These are phyloP conservation scores for Barnettozyma populi DNA, from an alignment of 805 yeast genomes.

Conservation along the genomic window DNA sequence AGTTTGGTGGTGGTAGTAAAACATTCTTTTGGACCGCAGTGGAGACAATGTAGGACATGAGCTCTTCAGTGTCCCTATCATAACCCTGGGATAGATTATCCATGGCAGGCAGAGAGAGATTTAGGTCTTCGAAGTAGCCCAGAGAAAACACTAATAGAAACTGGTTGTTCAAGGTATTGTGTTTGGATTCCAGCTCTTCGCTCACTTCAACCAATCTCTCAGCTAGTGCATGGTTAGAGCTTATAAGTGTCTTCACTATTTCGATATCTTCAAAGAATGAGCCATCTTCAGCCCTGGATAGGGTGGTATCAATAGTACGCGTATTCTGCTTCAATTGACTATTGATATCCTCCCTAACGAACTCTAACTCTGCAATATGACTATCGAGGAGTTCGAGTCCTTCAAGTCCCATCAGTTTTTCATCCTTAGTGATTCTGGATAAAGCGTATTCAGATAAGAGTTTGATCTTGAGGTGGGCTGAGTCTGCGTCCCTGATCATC, in stretches of 20 bases:
- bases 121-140: conserved; percentile 19
- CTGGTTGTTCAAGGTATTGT: conserved; percentile 13
- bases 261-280: conserved; percentile 2
- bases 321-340: conserved; percentile 15
- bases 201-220: conserved; percentile 8
- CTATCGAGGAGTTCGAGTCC: conserved; percentile 10
- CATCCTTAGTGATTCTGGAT: conserved; percentile 8
- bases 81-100: not conserved
- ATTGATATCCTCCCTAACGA: conserved; percentile 14
- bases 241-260: conserved; percentile 8
- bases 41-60: conserved; percentile 23
- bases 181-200: conserved; percentile 8
- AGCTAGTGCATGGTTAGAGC: conserved; percentile 12
- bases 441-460: conserved; percentile 20
- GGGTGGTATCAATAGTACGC: conserved; percentile 6
- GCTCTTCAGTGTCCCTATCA: conserved; percentile 18
- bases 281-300: not conserved
- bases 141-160: conserved; percentile 17
- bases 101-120: not conserved
- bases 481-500: conserved; percentile 9
- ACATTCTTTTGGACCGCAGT: conserved; percentile 23
- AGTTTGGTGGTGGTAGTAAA: conserved; percentile 18
- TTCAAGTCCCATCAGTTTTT: conserved; percentile 11
- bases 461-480: conserved; percentile 17
- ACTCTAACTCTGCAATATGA: conserved; percentile 8